A percentile compares a stretch with the other conserved stretches of the same genome.
phyloP scores from a whole-genome alignment of 1,139 yeast species.

The Blastobotrys petasosporus region DNA sequence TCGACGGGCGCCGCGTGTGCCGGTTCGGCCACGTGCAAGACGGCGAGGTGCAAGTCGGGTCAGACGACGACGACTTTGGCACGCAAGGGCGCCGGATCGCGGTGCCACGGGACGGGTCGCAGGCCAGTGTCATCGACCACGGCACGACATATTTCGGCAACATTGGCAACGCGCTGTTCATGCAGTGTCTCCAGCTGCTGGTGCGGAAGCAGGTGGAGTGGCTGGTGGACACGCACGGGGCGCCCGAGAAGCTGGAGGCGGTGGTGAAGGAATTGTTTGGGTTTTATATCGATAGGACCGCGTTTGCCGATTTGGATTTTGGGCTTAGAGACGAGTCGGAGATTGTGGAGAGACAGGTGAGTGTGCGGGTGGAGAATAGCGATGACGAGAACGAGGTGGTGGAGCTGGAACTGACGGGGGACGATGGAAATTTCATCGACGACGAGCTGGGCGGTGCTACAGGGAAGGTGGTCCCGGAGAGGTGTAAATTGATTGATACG shows the following conservation, averaged over 20 bases:
- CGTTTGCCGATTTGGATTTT: conserved; percentile 19
- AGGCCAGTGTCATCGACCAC: conserved; percentile 16
- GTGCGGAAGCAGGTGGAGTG: conserved; percentile 45
- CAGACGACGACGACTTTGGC: conserved; percentile 44
- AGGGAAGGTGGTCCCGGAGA: background rate
- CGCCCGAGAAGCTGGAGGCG: conserved; percentile 37
- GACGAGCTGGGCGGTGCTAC: too few relatives aligned
- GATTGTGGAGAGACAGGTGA: background rate
- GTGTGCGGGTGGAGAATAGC: background rate
- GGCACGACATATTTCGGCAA: conserved; percentile 43
- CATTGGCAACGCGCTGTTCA: conserved; percentile 43
- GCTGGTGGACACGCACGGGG: conserved; percentile 32
- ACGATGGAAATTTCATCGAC: background rate
- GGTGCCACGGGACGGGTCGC: conserved; percentile 25
- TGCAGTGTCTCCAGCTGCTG: conserved; percentile 51
- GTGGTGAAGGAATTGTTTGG: conserved; percentile 52
- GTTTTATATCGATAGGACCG: conserved; percentile 31
- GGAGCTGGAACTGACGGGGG: background rate
- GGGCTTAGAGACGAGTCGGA: conserved; percentile 13
- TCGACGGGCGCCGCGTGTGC: conserved; percentile 77
- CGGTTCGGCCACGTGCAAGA: conserved; percentile 86
- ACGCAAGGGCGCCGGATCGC: conserved; percentile 22
- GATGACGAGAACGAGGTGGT: conserved; percentile 2
- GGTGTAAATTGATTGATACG: conserved; percentile 16
- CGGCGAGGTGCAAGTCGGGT: conserved; percentile 71